Evolutionary conservation across 139 green algal genomes (phyloP).

Genomic region (Edaphochlamys debaryana): DNA sequence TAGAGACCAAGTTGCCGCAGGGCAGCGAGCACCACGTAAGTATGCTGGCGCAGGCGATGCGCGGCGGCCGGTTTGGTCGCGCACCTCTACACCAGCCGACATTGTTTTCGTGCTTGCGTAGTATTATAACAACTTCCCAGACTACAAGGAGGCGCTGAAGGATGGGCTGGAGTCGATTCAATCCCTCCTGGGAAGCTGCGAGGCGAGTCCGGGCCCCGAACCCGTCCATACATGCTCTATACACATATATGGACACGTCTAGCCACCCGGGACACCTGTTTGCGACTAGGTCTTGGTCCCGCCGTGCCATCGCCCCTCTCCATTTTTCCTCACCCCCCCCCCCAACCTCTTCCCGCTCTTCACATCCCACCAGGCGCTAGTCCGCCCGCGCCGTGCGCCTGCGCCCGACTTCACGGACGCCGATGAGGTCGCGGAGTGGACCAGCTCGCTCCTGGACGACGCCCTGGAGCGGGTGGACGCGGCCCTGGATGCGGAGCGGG

Average conservation of each 20-base stretch:
- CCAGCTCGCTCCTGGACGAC: conserved; percentile 60
- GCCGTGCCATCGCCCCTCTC: neutral
- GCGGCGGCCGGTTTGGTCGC: neutral
- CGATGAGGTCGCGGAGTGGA: conserved; percentile 57
- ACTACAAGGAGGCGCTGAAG: conserved; percentile 31
- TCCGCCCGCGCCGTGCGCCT: neutral
- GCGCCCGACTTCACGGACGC: conserved; percentile 21
- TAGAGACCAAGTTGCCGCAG: conserved; percentile 10
- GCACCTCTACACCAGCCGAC: no score
- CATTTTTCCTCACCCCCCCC: neutral
- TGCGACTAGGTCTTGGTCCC: neutral
- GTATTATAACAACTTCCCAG: conserved; percentile 55
- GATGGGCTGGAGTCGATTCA: neutral
- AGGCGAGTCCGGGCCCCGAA: neutral
- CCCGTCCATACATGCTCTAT: neutral
- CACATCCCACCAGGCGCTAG: neutral
- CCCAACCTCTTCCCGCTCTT: no score
- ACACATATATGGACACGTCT: neutral
- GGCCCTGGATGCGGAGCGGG: conserved; percentile 48
- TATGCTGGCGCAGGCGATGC: neutral
- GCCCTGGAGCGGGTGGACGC: conserved; percentile 61
- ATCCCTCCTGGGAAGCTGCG: conserved; percentile 24
- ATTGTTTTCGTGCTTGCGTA: neutral
- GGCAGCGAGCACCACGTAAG: conserved; percentile 27
- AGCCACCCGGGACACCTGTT: neutral